Conservation (phyloP, 2,329 filamentous ascomycete genomes). For the Aquanectria penicillioides region DNA sequence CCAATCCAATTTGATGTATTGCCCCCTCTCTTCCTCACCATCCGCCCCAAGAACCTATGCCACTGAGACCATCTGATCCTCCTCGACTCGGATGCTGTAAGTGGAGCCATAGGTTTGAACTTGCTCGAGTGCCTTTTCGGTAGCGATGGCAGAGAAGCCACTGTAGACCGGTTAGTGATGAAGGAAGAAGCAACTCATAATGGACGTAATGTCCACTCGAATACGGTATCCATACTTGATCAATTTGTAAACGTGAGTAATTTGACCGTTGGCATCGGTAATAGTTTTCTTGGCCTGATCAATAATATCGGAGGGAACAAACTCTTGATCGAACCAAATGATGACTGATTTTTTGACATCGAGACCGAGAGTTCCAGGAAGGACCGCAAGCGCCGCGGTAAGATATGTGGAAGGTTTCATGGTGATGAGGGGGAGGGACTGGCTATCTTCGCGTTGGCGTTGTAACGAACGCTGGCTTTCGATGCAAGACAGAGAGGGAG, state of each 20-base stretch:
- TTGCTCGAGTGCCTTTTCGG: constrained; percentile 73
- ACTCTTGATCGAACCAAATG: constrained; percentile 78
- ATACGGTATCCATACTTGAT: constrained; percentile 66
- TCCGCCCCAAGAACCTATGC: constrained; percentile 26
- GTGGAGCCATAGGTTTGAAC: constrained; percentile 68
- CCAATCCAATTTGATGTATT: constrained; percentile 15
- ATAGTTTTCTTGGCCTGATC: constrained; percentile 78
- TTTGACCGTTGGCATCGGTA: constrained; percentile 73
- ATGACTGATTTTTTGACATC: constrained; percentile 79
- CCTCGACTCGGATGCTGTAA: constrained; percentile 70
- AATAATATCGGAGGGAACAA: constrained; percentile 71
- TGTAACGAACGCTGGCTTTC: too few species aligned
- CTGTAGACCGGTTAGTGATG: constrained; percentile 57
- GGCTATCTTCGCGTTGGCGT: background rate
- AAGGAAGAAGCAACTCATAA: background rate
- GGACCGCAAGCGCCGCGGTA: constrained; percentile 64
- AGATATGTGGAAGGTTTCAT: constrained; percentile 73
- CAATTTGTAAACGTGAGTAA: constrained; percentile 80
- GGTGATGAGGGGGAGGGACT: constrained; percentile 36
- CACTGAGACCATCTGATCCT: constrained; percentile 74
- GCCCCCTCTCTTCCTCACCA: background rate
- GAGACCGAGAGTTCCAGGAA: constrained; percentile 69
- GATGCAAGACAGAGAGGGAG: too few species aligned
- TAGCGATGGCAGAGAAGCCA: constrained; percentile 80
- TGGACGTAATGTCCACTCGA: background rate